Percentiles rank a stretch among this genome's conserved stretches.
Conservation (phyloP, 2,329 filamentous ascomycete species). For the Xylaria polymorpha region DNA sequence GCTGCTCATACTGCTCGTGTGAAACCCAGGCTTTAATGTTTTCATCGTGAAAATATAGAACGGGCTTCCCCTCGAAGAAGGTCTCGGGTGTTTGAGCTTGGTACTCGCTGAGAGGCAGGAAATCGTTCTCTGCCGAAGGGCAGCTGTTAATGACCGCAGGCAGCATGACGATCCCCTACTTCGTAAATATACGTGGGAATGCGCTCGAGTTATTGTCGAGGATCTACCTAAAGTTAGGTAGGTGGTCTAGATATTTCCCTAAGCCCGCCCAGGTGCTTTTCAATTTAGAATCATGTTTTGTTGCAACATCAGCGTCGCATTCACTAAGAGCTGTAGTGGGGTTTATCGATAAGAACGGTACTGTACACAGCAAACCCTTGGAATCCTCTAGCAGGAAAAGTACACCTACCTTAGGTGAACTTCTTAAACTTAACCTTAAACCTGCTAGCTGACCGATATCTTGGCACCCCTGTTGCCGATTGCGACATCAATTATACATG, state of each 20-base stretch:
- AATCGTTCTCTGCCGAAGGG: conserved; percentile 66
- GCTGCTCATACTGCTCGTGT: conserved; percentile 62
- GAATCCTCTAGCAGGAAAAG: no score
- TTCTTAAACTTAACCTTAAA: background rate
- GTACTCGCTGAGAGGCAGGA: conserved; percentile 74
- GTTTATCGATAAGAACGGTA: conserved; percentile 38
- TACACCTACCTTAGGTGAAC: no score
- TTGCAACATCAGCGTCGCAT: conserved; percentile 4
- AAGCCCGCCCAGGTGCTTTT: background rate
- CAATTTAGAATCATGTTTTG: background rate
- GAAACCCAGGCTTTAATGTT: conserved; percentile 69
- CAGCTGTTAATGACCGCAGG: conserved; percentile 67
- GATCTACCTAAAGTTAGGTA: background rate
- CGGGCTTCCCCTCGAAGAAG: conserved; percentile 77
- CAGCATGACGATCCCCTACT: conserved; percentile 51
- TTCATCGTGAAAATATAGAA: conserved; percentile 73
- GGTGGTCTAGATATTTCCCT: background rate
- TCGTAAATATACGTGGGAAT: background rate
- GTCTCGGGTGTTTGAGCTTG: conserved; percentile 77
- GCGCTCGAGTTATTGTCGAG: background rate
- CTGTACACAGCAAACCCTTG: background rate
- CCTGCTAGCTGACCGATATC: background rate
- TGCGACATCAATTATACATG: background rate
- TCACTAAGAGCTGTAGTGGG: conserved; percentile 30
- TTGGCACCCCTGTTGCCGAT: background rate